Evolutionary conservation across 768 basidiomycete species (phyloP), one percentile per base, ranked within the genome.

Genomic region (Daedalea quercina): DNA sequence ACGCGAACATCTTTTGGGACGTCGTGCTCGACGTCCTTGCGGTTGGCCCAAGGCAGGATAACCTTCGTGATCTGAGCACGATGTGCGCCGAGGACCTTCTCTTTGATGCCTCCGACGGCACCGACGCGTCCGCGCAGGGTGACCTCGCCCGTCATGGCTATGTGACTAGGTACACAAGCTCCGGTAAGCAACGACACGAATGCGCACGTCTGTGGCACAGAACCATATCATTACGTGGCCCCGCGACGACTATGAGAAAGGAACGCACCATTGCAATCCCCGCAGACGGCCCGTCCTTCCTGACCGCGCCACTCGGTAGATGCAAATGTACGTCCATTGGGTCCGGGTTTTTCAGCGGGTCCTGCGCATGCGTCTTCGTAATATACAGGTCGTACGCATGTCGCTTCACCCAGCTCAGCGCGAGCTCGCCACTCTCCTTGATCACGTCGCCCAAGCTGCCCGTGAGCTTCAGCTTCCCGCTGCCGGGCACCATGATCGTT

Each of bases 121-220:
- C 84, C 87, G 33, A 92, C 84, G 8, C 81, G 81, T 15, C 90
- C 89, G 1, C 90, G 80, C 1, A 93, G 76, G 0, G 93, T 95
- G 50, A 94, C 83, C 77, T 95, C 94, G 49, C 94, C 94, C 0
- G 94, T 95, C 85, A 95, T 90, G 0, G 93, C 93, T 17, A 85
- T 73, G 57, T 83, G 76, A 17, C 81, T 74, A 3, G 87, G 81
- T 4, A 91, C 83, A 48, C 80, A 81, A 11, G 82, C 80, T 0
- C 87, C 88, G 0, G 85, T 90, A 23, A 95, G 71, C 13, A 94
- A 73, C 3, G 92, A 93, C 15, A 94, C 85, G 50, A 96, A 80
- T 3, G 94, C 93, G 60, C 92, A 88, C 2, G 83, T 82, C 82
- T 89, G 50, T 9, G 28, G 11, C 6, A 50, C 50, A 3, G 19